Base-by-base conservation (phyloP, 1,284 basidiomycete species). In the Cryptococcus sp. region DNA sequence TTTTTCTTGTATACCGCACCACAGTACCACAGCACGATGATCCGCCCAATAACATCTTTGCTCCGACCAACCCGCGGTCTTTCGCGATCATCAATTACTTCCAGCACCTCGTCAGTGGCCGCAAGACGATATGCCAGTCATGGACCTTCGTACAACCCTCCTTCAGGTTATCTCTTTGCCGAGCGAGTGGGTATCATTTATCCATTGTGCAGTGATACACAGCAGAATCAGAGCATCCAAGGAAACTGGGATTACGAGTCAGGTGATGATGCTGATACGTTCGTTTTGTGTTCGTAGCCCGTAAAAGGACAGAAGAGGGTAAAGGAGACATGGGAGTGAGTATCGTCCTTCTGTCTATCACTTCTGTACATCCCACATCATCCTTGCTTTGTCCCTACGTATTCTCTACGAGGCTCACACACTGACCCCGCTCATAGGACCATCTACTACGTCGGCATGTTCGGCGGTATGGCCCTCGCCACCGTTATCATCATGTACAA, bases 361-460 rank as follows among this genome's bases (percentile, higher is more conserved):
- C 8, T 34, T 13, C 8, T 13, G 13, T 34, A 34, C 29, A 34
- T 34, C 29, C 29, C 8, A 34, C 13, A 5, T 34, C 8, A 34
- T 13, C 29, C 29, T 10, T 13, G 29, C 29, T 34, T 13, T 34
- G 29, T n/a, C 29, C 29, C 29, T 7, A 10, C 29, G 8, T 10
- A 10, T 13, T 34, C 29, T 10, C 13, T 13, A 34, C 29, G 29
- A 4, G 8, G 29, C 8, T 13, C 29, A 10, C 29, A 34, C 5
- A 34, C 29, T 34, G 29, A 34, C 29, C 13, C 8, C 34, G 3
- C 37, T 16, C 15, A 1, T 61, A 78, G 76, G 62, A 68, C 83
- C 66, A 82, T 89, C 52, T 94, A 90, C 88, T 91, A 91, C 76
- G 77, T 86, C 68, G 92, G 93, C 29, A 91, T 97, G 87, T 93